Conservation (phyloP, 2,329 filamentous ascomycete genomes). For the Ophiostoma triangulosporum region DNA sequence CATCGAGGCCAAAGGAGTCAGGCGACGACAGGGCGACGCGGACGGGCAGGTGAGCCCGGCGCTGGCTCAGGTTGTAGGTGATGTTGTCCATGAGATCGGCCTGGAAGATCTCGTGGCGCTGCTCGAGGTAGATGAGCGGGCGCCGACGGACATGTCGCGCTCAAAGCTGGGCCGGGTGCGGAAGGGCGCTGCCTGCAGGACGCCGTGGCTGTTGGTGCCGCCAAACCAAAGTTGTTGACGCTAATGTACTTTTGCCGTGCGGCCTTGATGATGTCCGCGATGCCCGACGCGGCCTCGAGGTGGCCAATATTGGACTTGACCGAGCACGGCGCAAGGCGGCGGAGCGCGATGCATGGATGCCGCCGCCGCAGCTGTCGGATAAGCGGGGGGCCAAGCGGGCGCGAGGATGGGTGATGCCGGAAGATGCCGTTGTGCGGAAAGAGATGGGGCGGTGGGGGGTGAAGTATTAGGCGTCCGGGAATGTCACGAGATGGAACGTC, state of each 20-base stretch:
- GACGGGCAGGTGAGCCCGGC: slow-evolving; percentile 17
- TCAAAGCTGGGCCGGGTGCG: neutral
- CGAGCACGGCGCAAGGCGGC: slow-evolving; percentile 50
- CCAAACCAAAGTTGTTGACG: slow-evolving; percentile 34
- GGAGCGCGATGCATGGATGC: slow-evolving; percentile 63
- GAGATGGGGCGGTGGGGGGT: slow-evolving; percentile 57
- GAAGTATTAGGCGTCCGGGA: too few relatives aligned
- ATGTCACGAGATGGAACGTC: too few relatives aligned
- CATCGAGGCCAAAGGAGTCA: slow-evolving; percentile 19
- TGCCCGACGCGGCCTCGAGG: slow-evolving; percentile 34
- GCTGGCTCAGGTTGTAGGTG: slow-evolving; percentile 22
- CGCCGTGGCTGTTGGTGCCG: slow-evolving; percentile 30
- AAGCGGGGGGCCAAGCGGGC: slow-evolving; percentile 64
- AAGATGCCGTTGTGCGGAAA: slow-evolving; percentile 58
- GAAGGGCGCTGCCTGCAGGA: slow-evolving; percentile 22
- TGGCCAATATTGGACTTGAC: slow-evolving; percentile 35
- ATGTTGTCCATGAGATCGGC: slow-evolving; percentile 15
- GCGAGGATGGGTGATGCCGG: slow-evolving; percentile 62
- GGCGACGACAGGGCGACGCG: neutral
- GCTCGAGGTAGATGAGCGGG: slow-evolving; percentile 17
- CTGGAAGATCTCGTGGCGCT: neutral
- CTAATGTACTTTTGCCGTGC: slow-evolving; percentile 28
- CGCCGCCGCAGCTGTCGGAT: slow-evolving; percentile 56
- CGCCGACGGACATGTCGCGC: slow-evolving; percentile 5
- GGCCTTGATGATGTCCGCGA: slow-evolving; percentile 34